Evolutionary conservation across 2,329 filamentous ascomycete genomes (phyloP), one percentile per base, ranked within the genome.

Genomic region (Proliferodiscus dingleyae): DNA sequence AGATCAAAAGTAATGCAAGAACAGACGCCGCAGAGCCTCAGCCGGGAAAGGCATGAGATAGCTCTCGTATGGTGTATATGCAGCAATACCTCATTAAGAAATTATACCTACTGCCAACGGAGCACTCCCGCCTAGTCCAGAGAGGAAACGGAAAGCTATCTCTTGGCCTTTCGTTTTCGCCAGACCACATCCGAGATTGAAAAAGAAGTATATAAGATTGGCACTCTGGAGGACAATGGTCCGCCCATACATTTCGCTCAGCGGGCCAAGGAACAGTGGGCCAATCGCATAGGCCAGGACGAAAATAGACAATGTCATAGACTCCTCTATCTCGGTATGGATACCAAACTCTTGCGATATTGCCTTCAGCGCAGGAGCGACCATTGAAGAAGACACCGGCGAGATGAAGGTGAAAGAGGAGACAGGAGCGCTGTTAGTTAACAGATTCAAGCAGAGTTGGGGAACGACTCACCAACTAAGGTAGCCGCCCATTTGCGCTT

Each of bases 191-290:
- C 63, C 66, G 1, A 78, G 54, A 45, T 75, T 78, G 66, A 73
- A 79, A 10, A 71, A 49, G 0, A 78, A 58, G 49, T 76, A 80
- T 61, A 74, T 70, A 0, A 72, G 29, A 46, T 71, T 77, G 2
- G 67, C 66, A 0, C 52, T 43, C 41, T 73, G 70, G 3, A 72
- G 51, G 11, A 75, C 57, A 0, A 51, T 49, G 37, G 63, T 52
- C 0, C 74, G 55, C 0, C 73, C 74, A 40, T 70, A 74, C 0
- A 74, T 58, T 47, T 77, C 73, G 0, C 71, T 71, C 5, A 72
- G 62, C 0, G 81, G 81, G 2, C 82, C 83, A 78, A 81, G 85
- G 3, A 85, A 42, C 2, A 57, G 32, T 0, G 70, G 70, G 0
- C 70, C 70, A 13, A 68, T 66, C 15, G 70, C 70, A 49, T 68